Evolutionary conservation across 2,329 filamentous ascomycete genomes (phyloP), one percentile per base, ranked within the genome.

Genomic region (Paraphoma chrysanthemicola): DNA sequence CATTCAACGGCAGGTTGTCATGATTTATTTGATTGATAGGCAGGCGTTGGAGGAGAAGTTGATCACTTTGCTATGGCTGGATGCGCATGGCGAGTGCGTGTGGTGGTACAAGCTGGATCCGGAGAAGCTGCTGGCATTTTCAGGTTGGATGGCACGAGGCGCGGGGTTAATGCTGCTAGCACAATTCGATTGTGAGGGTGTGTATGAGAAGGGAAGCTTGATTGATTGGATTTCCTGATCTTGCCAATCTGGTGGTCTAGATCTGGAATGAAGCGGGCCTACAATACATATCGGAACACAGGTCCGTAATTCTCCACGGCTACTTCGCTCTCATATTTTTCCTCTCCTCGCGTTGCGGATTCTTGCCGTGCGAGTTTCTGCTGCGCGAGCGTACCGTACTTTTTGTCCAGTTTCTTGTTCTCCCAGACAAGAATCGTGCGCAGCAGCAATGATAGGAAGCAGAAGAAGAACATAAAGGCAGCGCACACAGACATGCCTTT

Each of bases 391-490:
- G 64, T 72, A 9, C 74, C 74, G 46, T 70, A 72, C 57, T 73
- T 52, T 29, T 48, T 52, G 47, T 78, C 74, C 44, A 77, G 52
- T 54, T 69, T 74, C 55, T 66, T 70, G 51, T 78, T 78, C 64
- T 77, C 75, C 70, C 73, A 73, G 9, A 59, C 66, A 6, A 77
- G 57, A 51, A 77, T 36, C n/a, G 64, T 61, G 33, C 75, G 62
- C 53, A 77, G 44, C 2, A 60, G 42, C 3, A 76, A 45, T 17
- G 66, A 67, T 4, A 78, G 50, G 1, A 76, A 9, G 14, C 71
- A 72, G 36, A 71, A 73, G 48, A 77, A 68, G 46, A 77, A 75
- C 69, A 77, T 71, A 44, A 77, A 77, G 2, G 67, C 75, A 7
- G 74, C 74, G 48, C 75, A 77, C 8, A 77, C 69, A 0, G 67